Conservation (phyloP, 164 flowering plant genomes). For the Litsea cubeba region DNA sequence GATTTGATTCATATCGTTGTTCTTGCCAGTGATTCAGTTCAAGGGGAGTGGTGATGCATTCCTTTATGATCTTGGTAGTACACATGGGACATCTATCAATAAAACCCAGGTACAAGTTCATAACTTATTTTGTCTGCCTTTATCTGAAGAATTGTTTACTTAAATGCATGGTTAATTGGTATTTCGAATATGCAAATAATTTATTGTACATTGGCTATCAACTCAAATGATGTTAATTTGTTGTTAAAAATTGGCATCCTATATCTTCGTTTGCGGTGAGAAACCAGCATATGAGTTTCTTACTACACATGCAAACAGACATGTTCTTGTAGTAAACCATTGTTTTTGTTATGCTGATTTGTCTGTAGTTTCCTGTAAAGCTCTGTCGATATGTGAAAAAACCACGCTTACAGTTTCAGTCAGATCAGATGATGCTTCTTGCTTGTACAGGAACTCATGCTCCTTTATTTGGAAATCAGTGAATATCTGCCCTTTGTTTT, state of each 20-base stretch:
- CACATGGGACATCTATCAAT: slow-evolving; percentile 87
- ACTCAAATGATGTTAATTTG: not conserved
- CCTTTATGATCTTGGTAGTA: slow-evolving; percentile 87
- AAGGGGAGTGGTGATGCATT: slow-evolving; percentile 68
- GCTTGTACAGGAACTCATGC: too few species aligned
- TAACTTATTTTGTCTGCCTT: not conserved
- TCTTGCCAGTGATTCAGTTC: slow-evolving; percentile 73
- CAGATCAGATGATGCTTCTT: too few species aligned
- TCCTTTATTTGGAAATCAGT: too few species aligned
- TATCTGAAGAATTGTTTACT: not conserved
- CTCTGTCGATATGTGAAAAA: too few species aligned
- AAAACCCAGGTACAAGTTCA: slow-evolving; percentile 65
- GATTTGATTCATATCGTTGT: slow-evolving; percentile 5
- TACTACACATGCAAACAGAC: not conserved
- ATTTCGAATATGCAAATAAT: not conserved
- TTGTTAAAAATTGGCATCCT: not conserved
- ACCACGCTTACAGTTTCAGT: too few species aligned
- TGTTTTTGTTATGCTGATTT: too few species aligned
- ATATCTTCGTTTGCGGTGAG: not conserved
- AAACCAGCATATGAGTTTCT: not conserved
- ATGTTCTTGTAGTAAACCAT: not conserved
- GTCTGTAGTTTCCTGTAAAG: too few species aligned
- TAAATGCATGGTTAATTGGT: not conserved
- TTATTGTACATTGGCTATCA: not conserved
- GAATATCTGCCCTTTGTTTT: too few species aligned